Evolutionary conservation across 2,329 filamentous ascomycete species (phyloP).

Genomic region (Aspergillus neoniger): DNA sequence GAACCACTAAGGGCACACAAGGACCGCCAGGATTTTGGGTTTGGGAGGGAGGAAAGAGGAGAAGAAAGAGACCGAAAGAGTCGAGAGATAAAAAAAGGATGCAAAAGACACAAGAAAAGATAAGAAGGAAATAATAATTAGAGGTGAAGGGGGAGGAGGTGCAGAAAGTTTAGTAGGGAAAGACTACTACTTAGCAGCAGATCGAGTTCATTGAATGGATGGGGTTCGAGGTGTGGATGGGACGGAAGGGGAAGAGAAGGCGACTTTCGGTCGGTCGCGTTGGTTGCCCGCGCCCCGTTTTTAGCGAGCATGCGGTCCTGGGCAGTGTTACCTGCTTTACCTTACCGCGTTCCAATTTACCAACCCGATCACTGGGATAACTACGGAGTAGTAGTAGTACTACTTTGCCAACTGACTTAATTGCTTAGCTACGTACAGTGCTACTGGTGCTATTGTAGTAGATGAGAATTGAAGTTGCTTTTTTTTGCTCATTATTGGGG

Average conservation of each 20-base stretch:
- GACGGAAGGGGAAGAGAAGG: conserved; percentile 12
- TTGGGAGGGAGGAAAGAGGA: conserved; percentile 21
- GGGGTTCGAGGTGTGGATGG: background rate
- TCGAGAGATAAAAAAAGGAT: conserved; percentile 11
- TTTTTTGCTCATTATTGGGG: too few species aligned
- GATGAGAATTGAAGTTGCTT: too few species aligned
- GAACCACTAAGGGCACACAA: conserved; percentile 32
- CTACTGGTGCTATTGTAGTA: too few species aligned
- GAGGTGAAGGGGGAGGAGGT: conserved; percentile 17
- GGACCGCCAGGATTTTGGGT: conserved; percentile 29
- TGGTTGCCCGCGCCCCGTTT: conserved; percentile 7
- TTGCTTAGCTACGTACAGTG: too few species aligned
- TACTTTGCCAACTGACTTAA: too few species aligned
- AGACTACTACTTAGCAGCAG: conserved; percentile 5
- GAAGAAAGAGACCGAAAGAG: conserved; percentile 17
- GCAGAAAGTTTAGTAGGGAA: conserved; percentile 13
- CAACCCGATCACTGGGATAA: too few species aligned
- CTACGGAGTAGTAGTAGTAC: too few species aligned
- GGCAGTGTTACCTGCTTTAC: conserved; percentile 1
- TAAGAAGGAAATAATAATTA: conserved; percentile 20
- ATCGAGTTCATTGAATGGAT: conserved; percentile 10
- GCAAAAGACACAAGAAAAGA: conserved; percentile 18
- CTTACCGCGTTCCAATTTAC: background rate
- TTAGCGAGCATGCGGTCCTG: conserved; percentile 1
- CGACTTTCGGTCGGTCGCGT: conserved; percentile 8